These are phyloP conservation scores for Ascochyta clinopodiicola DNA, from an alignment of 2,329 filamentous ascomycete genomes.

Conservation along the genomic window DNA sequence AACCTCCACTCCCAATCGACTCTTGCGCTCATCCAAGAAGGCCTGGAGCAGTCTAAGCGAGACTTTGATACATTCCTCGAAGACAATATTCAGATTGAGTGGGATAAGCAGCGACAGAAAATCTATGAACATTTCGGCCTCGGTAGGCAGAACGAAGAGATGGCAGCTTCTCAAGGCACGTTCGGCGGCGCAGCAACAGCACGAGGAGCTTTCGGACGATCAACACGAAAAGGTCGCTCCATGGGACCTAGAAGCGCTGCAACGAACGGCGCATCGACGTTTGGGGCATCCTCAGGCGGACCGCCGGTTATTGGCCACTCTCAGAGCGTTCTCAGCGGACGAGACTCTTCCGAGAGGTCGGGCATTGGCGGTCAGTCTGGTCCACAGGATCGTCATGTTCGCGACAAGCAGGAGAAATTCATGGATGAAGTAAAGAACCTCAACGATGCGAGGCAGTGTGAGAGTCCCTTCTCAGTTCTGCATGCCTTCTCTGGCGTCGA, in stretches of 20 bases:
- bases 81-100: conserved; percentile 93
- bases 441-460: conserved; percentile 73
- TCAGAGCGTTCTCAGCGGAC: conserved; percentile 63
- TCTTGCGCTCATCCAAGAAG: conserved; percentile 87
- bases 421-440: conserved; percentile 79
- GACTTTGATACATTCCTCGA: conserved; percentile 96
- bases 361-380: conserved; percentile 54
- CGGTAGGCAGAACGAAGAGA: conserved; percentile 53
- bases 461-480: conserved; percentile 74
- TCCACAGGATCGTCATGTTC: conserved; percentile 76
- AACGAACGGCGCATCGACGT: conserved; percentile 50
- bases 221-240: conserved; percentile 51
- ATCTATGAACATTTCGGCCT: conserved; percentile 98
- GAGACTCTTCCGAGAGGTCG: conserved; percentile 69
- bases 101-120: conserved; percentile 89
- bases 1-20: conserved; percentile 91
- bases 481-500: conserved; percentile 79
- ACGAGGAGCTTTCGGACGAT: conserved; percentile 61
- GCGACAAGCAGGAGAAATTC: conserved; percentile 85
- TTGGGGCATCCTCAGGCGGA: conserved; percentile 70
- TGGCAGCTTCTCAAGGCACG: conserved; percentile 46
- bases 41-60: conserved; percentile 83
- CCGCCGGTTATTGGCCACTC: conserved; percentile 86
- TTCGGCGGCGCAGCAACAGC: conserved; percentile 35
- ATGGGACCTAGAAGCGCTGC: conserved; percentile 46